Evolutionary conservation across 2,329 filamentous ascomycete genomes (phyloP).

Genomic region (Diaporthe sp.): DNA sequence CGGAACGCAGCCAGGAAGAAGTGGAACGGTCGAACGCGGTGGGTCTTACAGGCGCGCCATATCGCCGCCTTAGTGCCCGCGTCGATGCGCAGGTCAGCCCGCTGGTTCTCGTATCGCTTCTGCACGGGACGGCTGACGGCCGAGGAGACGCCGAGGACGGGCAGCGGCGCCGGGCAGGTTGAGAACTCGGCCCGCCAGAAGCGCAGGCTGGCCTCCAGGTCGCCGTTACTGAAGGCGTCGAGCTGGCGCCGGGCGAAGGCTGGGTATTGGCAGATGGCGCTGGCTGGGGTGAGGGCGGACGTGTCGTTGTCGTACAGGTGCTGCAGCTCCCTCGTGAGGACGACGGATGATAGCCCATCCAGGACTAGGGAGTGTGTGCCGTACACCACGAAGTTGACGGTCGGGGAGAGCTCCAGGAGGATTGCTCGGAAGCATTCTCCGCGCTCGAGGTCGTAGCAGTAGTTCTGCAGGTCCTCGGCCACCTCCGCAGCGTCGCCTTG

Average conservation of each 20-base stretch:
- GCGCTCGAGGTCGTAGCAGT: constrained; percentile 5
- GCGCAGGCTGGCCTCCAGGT: not conserved
- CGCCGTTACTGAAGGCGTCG: not conserved
- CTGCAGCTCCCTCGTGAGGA: not conserved
- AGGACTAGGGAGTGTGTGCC: not conserved
- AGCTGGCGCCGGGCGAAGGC: not conserved
- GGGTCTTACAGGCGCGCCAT: not conserved
- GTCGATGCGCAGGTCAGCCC: not conserved
- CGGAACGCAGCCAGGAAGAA: constrained; percentile 46
- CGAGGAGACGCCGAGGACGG: not conserved
- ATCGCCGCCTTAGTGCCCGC: not conserved
- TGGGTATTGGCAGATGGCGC: not conserved
- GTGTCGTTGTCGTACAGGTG: constrained; percentile 2
- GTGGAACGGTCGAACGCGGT: constrained; percentile 50
- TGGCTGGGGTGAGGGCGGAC: not conserved
- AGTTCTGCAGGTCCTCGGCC: not conserved
- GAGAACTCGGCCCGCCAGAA: not conserved
- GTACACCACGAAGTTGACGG: constrained; percentile 1
- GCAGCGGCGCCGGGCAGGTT: not conserved
- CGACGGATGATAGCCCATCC: not conserved
- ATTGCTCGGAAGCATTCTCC: not conserved
- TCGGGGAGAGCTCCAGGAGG: not conserved
- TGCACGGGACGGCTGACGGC: not conserved
- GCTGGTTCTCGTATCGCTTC: constrained; percentile 4
- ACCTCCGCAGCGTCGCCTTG: not conserved